These are phyloP conservation scores for Iris macrosiphon DNA, from an alignment of 106 monocot genomes.

Conservation along the genomic window DNA sequence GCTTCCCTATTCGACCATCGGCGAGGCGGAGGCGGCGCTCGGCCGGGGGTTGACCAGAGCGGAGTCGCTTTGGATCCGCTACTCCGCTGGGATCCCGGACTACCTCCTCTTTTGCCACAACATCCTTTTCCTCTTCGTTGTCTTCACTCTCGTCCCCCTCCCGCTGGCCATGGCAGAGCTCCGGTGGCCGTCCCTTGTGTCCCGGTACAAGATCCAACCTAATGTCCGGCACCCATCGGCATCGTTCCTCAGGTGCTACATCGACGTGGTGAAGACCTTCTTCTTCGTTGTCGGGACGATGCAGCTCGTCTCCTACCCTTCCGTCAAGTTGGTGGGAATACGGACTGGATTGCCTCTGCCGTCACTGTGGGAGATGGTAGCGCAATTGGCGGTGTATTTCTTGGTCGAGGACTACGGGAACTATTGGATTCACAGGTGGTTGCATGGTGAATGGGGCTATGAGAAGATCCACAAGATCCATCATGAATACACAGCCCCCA, in stretches of 20 bases:
- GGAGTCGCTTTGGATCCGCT: constrained; percentile 73
- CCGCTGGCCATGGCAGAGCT: constrained; percentile 76
- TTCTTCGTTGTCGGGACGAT: constrained; percentile 65
- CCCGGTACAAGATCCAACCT: constrained; percentile 83
- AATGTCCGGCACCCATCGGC: constrained; percentile 35
- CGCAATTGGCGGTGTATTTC: constrained; percentile 71
- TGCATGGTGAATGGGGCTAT: constrained; percentile 72
- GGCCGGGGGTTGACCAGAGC: constrained; percentile 53
- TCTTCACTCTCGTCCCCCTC: constrained; percentile 75
- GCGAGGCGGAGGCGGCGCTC: constrained; percentile 62
- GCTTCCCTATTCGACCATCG: constrained; percentile 56
- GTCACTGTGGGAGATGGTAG: constrained; percentile 52
- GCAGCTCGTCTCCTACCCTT: constrained; percentile 73
- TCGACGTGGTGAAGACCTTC: constrained; percentile 54
- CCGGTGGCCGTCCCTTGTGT: constrained; percentile 20
- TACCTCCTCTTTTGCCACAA: constrained; percentile 71
- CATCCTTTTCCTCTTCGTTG: constrained; percentile 61
- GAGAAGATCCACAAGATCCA: constrained; percentile 88
- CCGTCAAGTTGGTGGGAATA: constrained; percentile 80
- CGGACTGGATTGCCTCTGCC: constrained; percentile 69
- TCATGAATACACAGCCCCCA: constrained; percentile 88
- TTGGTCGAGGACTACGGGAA: constrained; percentile 84
- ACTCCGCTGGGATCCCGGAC: constrained; percentile 67
- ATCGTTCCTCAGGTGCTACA: constrained; percentile 64
- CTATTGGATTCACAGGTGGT: constrained; percentile 85